phyloP scores from a whole-genome alignment of 768 basidiomycete genomes.

The Russula griseocarnosa region DNA sequence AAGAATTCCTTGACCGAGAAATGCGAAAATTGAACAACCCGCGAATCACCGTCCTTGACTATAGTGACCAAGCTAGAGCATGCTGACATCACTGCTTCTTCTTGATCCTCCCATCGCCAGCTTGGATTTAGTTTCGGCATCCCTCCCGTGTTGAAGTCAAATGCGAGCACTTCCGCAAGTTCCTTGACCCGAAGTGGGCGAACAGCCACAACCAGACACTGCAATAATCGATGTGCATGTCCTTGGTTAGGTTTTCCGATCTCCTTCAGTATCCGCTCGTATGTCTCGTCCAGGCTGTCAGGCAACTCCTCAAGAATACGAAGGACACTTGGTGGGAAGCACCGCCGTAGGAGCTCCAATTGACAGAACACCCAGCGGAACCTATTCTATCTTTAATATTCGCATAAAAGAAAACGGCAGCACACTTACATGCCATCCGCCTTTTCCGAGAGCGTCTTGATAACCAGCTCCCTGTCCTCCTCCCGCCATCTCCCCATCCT shows the following conservation, averaged over 20 bases:
- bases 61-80: constrained; percentile 5
- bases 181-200: constrained; percentile 8
- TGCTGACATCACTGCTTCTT: background rate
- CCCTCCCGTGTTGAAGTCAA: background rate
- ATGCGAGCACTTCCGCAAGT: background rate
- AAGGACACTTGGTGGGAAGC: background rate
- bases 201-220: background rate
- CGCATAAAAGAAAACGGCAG: background rate
- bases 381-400: background rate
- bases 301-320: constrained; percentile 5
- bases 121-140: background rate
- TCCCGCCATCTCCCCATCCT: constrained; percentile 3
- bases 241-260: constrained; percentile 1
- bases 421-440: constrained; percentile 1
- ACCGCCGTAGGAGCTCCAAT: background rate
- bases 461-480: background rate
- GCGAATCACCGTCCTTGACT: background rate
- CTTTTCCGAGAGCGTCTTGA: background rate
- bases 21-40: constrained; percentile 3
- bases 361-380: constrained; percentile 1
- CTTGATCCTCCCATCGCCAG: constrained; percentile 4
- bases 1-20: constrained; percentile 9
- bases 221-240: constrained; percentile 9
- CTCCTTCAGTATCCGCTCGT: constrained; percentile 9
- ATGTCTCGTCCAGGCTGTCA: constrained; percentile 1